A percentile compares a stretch with the other conserved stretches of the same genome.
Conservation (phyloP, 106 monocot genomes). For the Dendrobium chrysotoxum region DNA sequence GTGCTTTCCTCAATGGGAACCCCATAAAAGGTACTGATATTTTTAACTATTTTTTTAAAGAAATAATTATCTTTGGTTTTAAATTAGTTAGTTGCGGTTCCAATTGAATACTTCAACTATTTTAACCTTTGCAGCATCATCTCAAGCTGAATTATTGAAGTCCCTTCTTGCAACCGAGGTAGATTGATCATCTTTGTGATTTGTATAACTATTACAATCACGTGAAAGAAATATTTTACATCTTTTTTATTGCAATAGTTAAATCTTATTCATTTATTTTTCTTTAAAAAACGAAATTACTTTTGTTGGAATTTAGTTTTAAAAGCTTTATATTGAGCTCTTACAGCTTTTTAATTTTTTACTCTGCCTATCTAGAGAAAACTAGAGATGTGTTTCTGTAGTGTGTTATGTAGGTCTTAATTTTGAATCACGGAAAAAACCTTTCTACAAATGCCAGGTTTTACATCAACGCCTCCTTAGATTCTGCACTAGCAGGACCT, state of each 20-base stretch:
- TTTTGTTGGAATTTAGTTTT: not conserved
- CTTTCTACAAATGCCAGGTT: not conserved
- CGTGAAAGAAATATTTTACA: not conserved
- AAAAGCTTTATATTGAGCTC: not conserved
- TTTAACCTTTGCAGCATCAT: conserved; percentile 52
- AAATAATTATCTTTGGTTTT: not conserved
- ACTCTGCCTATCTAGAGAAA: not conserved
- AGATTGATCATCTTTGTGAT: conserved; percentile 7
- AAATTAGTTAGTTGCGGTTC: not conserved
- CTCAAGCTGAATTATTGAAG: conserved; percentile 74
- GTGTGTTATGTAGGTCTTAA: not conserved
- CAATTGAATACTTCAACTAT: conserved; percentile 2
- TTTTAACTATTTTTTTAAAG: not conserved
- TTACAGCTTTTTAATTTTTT: not conserved
- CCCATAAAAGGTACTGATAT: conserved; percentile 56
- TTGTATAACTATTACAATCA: not conserved
- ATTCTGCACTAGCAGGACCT: not conserved
- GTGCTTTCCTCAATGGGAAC: conserved; percentile 86
- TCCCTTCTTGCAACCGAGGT: conserved; percentile 95
- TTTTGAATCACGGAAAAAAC: not conserved
- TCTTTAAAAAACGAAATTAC: not conserved
- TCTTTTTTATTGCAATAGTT: not conserved
- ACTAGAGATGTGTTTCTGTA: not conserved
- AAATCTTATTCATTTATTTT: not conserved
- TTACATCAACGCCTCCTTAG: not conserved